These are phyloP conservation scores for Parasarocladium wereldwijsianum DNA, from an alignment of 2,329 filamentous ascomycete genomes.

Conservation along the genomic window DNA sequence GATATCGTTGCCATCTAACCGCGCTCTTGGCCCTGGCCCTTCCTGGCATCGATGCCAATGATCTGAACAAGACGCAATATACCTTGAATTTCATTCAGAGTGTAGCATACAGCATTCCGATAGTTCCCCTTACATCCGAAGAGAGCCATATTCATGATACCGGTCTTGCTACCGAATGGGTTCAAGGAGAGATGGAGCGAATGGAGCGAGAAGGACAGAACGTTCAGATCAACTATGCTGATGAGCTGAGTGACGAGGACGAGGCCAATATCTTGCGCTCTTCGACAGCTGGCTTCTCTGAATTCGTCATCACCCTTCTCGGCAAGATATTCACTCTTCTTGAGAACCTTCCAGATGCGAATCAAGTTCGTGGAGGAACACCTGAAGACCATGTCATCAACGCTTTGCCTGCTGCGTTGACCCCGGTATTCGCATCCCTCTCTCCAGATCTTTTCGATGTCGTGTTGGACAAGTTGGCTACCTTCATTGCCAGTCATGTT, in stretches of 20 bases:
- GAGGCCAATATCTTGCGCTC: conserved; percentile 82
- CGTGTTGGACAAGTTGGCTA: conserved; percentile 78
- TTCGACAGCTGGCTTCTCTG: conserved; percentile 83
- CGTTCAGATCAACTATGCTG: conserved; percentile 71
- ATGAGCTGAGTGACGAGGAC: conserved; percentile 69
- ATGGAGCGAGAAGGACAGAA: conserved; percentile 81
- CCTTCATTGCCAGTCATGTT: conserved; percentile 85
- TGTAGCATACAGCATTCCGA: conserved; percentile 90
- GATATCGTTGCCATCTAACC: conserved; percentile 93
- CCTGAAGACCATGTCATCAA: conserved; percentile 97
- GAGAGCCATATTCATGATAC: conserved; percentile 56
- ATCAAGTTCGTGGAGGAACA: conserved; percentile 73
- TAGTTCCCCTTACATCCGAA: conserved; percentile 54
- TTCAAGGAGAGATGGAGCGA: conserved; percentile 83
- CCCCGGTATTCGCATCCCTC: conserved; percentile 76
- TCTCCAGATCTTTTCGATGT: conserved; percentile 90
- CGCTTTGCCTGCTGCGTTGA: conserved; percentile 79
- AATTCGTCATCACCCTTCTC: conserved; percentile 81
- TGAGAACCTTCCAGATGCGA: conserved; percentile 87
- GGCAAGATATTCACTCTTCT: conserved; percentile 90
- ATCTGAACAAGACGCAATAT: conserved; percentile 90
- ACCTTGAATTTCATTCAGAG: conserved; percentile 91
- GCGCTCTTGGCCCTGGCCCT: conserved; percentile 83
- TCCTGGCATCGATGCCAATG: conserved; percentile 94
- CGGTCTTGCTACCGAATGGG: conserved; percentile 76